Percentiles rank a stretch among this genome's conserved stretches.
Evolutionary conservation across 148 eudicot genomes (phyloP).

Genomic region (Rhododendron ferrugineum): DNA sequence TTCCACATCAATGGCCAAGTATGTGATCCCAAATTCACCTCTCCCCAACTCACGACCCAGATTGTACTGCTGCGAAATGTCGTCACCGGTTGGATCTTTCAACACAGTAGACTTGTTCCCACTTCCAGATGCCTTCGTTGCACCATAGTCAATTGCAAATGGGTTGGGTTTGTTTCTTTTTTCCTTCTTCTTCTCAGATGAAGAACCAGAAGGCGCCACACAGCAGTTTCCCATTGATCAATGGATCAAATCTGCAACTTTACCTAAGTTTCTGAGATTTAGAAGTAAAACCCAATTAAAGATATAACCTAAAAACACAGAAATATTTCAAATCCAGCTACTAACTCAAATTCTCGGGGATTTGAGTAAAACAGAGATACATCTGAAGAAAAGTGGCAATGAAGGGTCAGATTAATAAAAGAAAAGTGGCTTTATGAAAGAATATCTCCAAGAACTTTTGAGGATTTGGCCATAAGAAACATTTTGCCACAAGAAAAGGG

Average conservation of each 20-base stretch:
- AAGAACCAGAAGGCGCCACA: slow-evolving; percentile 9
- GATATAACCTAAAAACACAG: not conserved
- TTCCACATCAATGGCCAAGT: slow-evolving; percentile 38
- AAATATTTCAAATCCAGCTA: not conserved
- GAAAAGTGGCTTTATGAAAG: not conserved
- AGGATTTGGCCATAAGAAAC: not conserved
- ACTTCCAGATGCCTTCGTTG: slow-evolving; percentile 19
- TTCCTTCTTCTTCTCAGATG: slow-evolving; percentile 14
- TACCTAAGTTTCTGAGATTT: not conserved
- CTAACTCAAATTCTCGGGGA: not conserved
- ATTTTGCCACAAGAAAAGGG: not conserved
- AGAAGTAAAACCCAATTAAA: not conserved
- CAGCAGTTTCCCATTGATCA: slow-evolving; percentile 16
- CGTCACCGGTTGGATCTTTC: slow-evolving; percentile 40
- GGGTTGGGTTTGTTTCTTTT: slow-evolving; percentile 39
- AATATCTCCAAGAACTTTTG: slow-evolving; percentile 5
- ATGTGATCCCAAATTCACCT: slow-evolving; percentile 53
- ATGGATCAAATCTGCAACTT: slow-evolving; percentile 8
- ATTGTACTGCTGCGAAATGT: slow-evolving; percentile 28
- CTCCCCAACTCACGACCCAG: slow-evolving; percentile 52
- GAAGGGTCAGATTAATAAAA: not conserved
- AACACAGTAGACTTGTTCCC: slow-evolving; percentile 33
- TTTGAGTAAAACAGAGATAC: not conserved
- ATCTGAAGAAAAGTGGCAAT: not conserved
- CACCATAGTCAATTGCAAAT: slow-evolving; percentile 36